Conservation (phyloP, 129 eudicot genomes). For the Flaveria sonorensis region DNA sequence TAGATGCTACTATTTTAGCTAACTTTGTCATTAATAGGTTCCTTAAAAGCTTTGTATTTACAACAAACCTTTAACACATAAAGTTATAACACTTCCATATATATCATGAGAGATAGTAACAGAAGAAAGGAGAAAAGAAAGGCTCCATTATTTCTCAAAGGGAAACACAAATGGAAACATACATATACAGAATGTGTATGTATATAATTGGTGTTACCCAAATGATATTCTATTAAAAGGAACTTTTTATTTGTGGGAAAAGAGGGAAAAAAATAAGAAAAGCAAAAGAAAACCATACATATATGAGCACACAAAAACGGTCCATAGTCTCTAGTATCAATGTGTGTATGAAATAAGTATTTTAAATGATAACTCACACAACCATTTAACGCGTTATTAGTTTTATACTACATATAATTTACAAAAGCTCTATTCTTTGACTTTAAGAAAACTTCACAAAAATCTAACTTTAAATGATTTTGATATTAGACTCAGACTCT, state of each 20-base stretch:
- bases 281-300: constrained; percentile 36
- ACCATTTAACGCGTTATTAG: too few relatives aligned
- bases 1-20: constrained; percentile 9
- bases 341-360: too few relatives aligned
- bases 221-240: constrained; percentile 48
- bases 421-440: too few relatives aligned
- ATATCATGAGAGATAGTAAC: constrained; percentile 14
- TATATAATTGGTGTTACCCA: constrained; percentile 32
- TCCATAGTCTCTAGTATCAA: too few relatives aligned
- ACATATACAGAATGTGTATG: constrained; percentile 24
- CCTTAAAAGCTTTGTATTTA: constrained; percentile 22
- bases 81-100: constrained; percentile 45
- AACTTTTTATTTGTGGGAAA: constrained; percentile 43
- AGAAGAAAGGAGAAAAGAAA: constrained; percentile 25
- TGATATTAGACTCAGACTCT: too few relatives aligned
- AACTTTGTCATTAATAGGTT: not conserved
- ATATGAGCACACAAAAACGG: not conserved
- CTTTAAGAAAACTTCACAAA: too few relatives aligned
- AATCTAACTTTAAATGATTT: too few relatives aligned
- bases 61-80: constrained; percentile 36
- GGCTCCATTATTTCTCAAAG: constrained; percentile 32
- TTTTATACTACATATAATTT: too few relatives aligned
- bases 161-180: constrained; percentile 14
- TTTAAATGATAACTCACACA: too few relatives aligned
- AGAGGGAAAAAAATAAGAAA: constrained; percentile 25